Conservation (phyloP, 73 alveolate species). For the Stentor roeselii region DNA sequence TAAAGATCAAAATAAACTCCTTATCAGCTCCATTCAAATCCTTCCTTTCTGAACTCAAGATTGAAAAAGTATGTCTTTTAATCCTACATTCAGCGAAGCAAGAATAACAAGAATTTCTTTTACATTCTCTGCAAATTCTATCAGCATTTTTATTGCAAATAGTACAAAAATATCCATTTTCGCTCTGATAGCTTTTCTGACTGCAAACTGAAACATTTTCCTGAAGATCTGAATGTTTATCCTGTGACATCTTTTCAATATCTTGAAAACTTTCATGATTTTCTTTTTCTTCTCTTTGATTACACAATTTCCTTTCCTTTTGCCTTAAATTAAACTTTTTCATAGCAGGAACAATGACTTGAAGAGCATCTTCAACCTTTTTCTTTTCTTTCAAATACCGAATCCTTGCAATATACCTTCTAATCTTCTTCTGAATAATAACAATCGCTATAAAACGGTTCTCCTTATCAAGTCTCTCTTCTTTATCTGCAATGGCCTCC, state of each 20-base stretch:
- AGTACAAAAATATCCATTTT: not conserved
- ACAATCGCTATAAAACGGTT: conserved; percentile 8
- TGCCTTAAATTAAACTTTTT: not conserved
- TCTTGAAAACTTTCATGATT: not conserved
- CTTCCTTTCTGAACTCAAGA: not conserved
- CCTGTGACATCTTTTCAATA: not conserved
- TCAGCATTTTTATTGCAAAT: not conserved
- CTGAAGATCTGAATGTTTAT: not conserved
- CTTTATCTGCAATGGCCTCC: not conserved
- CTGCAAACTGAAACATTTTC: not conserved
- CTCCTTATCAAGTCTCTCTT: not conserved
- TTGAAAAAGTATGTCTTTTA: not conserved
- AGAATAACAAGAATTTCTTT: not conserved
- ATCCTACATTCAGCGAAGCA: not conserved
- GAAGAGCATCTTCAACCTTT: not conserved
- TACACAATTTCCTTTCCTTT: not conserved
- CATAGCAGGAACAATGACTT: not conserved
- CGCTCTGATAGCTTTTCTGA: not conserved
- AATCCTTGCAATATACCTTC: not conserved
- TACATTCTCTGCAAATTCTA: not conserved
- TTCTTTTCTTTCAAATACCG: conserved; percentile 20
- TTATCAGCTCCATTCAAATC: not conserved
- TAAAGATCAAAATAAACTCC: not conserved
- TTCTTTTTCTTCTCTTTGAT: not conserved
- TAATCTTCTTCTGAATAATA: not conserved